Conservation (phyloP, 371 early-diverging fungal genomes). For the Rhizopus arrhizus region DNA sequence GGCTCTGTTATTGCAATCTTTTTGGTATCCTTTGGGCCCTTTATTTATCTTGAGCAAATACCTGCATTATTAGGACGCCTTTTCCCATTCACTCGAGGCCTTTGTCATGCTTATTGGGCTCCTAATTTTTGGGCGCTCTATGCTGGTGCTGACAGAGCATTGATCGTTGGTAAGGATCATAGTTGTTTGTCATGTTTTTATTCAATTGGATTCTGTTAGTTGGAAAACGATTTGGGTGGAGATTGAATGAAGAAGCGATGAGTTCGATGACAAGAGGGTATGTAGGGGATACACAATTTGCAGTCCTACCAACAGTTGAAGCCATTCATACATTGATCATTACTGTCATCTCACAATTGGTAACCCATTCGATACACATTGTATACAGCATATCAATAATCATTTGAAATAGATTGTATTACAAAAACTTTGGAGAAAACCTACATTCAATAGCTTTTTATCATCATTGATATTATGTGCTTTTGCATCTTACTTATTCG, state of each 20-base stretch:
- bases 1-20: constrained; percentile 68
- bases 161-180: constrained; percentile 53
- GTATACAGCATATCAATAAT: too few species aligned
- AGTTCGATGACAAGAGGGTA: constrained; percentile 86
- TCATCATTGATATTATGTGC: constrained; percentile 77
- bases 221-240: constrained; percentile 44
- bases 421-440: constrained; percentile 65
- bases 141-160: constrained; percentile 76
- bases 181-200: not conserved
- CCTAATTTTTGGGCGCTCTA: constrained; percentile 98
- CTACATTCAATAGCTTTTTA: constrained; percentile 74
- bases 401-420: constrained; percentile 32
- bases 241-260: constrained; percentile 49
- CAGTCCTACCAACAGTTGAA: constrained; percentile 73
- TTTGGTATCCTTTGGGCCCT: constrained; percentile 83
- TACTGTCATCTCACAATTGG: constrained; percentile 76
- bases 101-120: constrained; percentile 97
- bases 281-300: constrained; percentile 88
- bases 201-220: constrained; percentile 12
- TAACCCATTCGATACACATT: constrained; percentile 19
- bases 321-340: constrained; percentile 77
- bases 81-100: constrained; percentile 95
- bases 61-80: constrained; percentile 83
- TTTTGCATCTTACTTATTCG: constrained; percentile 89
- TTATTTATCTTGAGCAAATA: constrained; percentile 65